Percentiles rank a stretch among this genome's conserved stretches.
phyloP scores from a whole-genome alignment of 306 rosid species.

The Pachyrhizus erosus region DNA sequence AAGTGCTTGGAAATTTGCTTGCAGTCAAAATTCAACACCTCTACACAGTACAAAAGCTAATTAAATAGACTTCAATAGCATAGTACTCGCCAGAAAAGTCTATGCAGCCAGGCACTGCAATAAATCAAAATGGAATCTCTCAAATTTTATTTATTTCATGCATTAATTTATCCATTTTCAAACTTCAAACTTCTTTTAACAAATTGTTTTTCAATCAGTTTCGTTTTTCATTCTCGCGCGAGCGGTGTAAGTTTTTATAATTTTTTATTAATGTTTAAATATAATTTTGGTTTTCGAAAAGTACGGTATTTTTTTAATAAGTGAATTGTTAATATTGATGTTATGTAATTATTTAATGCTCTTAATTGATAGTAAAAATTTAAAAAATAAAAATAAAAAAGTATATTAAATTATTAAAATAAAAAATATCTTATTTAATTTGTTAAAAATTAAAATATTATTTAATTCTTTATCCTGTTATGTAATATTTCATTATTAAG shows the following conservation, averaged over 20 bases:
- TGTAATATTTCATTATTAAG: too few relatives aligned
- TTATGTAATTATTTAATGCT: too few relatives aligned
- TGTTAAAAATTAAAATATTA: too few relatives aligned
- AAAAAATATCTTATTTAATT: too few relatives aligned
- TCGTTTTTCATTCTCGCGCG: neutral
- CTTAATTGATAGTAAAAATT: too few relatives aligned
- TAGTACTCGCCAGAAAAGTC: slow-evolving; percentile 14
- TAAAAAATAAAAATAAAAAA: too few relatives aligned
- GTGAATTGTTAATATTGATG: too few relatives aligned
- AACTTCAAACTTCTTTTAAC: slow-evolving; percentile 1
- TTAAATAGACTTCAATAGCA: neutral
- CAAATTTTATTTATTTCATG: neutral
- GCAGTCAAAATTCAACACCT: slow-evolving; percentile 22
- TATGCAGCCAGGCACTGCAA: neutral
- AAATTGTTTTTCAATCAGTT: neutral
- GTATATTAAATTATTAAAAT: too few relatives aligned
- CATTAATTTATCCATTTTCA: neutral
- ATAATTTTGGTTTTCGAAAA: too few relatives aligned
- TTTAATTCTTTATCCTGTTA: too few relatives aligned
- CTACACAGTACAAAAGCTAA: slow-evolving; percentile 4
- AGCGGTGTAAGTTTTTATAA: neutral
- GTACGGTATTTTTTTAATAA: too few relatives aligned
- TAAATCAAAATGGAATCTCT: slow-evolving; percentile 20
- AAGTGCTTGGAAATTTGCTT: neutral
- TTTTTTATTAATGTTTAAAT: neutral